These are phyloP conservation scores for Coffea canephora DNA, from an alignment of 257 asterid genomes.

Conservation along the genomic window DNA sequence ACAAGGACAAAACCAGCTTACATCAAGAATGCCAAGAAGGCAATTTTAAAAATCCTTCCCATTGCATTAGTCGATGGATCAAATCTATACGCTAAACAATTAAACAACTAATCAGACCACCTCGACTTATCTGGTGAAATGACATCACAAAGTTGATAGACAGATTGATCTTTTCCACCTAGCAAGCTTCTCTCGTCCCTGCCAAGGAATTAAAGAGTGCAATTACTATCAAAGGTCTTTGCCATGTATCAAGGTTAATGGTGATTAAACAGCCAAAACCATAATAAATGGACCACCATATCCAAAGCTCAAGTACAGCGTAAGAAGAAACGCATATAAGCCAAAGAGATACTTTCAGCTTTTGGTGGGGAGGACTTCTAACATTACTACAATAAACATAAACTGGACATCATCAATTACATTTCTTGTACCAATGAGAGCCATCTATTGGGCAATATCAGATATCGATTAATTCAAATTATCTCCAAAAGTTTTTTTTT, in stretches of 20 bases:
- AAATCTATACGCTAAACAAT: not conserved
- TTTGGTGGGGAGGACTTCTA: too few species aligned
- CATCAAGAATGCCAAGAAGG: not conserved
- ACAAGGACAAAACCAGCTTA: not conserved
- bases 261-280: not conserved
- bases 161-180: conserved; percentile 52
- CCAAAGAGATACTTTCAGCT: too few species aligned
- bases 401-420: not conserved
- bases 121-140: not conserved
- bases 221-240: not conserved
- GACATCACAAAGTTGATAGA: conserved; percentile 41
- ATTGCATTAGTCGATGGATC: too few species aligned
- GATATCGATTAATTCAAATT: not conserved
- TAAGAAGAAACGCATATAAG: too few species aligned
- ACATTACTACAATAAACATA: too few species aligned
- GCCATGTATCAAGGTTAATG: not conserved
- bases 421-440: not conserved
- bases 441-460: not conserved
- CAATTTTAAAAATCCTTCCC: not conserved
- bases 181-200: conserved; percentile 76
- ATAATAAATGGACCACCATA: not conserved
- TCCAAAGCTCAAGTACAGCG: not conserved
- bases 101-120: not conserved
- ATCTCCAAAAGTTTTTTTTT: too few species aligned
- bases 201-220: conserved; percentile 8